These are phyloP conservation scores for Candida buenavistaensis DNA, from an alignment of 1,139 yeast genomes.

Conservation along the genomic window DNA sequence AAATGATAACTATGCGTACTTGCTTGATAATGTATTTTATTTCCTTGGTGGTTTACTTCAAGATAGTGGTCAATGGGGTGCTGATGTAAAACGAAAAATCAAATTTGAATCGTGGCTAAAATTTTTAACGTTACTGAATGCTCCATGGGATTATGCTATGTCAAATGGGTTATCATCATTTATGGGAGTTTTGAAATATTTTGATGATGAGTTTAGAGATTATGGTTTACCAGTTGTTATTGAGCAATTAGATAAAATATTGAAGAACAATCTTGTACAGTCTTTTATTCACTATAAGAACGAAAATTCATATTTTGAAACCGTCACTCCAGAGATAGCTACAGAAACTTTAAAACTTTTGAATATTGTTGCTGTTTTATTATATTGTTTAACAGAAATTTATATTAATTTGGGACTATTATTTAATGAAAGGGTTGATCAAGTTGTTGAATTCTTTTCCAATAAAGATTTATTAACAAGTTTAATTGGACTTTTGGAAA, in stretches of 20 bases:
- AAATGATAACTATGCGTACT: slow-evolving; percentile 36
- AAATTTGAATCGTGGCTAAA: slow-evolving; percentile 46
- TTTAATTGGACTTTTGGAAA: slow-evolving; percentile 46
- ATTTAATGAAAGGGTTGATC: slow-evolving; percentile 49
- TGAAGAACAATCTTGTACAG: slow-evolving; percentile 18
- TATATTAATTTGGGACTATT: slow-evolving; percentile 53
- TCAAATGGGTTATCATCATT: slow-evolving; percentile 57
- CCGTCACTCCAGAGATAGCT: slow-evolving; percentile 29
- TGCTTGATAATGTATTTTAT: slow-evolving; percentile 48
- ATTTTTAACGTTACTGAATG: slow-evolving; percentile 44
- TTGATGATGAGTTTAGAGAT: slow-evolving; percentile 56
- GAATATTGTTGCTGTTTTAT: slow-evolving; percentile 35
- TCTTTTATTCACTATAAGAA: slow-evolving; percentile 19
- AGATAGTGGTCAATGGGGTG: slow-evolving; percentile 52
- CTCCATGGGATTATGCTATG: slow-evolving; percentile 61
- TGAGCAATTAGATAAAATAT: slow-evolving; percentile 15
- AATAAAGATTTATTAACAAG: slow-evolving; percentile 24
- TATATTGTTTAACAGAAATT: slow-evolving; percentile 51
- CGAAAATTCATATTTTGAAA: slow-evolving; percentile 27
- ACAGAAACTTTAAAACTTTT: slow-evolving; percentile 34
- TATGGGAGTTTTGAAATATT: slow-evolving; percentile 52
- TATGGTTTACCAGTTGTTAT: slow-evolving; percentile 43
- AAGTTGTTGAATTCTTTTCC: slow-evolving; percentile 46
- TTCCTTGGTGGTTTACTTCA: slow-evolving; percentile 50
- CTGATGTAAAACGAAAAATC: slow-evolving; percentile 38